Percentiles rank a stretch among this genome's conserved stretches.
These are phyloP conservation scores for Pyronema domesticum DNA, from an alignment of 495 filamentous ascomycete genomes.

Conservation along the genomic window DNA sequence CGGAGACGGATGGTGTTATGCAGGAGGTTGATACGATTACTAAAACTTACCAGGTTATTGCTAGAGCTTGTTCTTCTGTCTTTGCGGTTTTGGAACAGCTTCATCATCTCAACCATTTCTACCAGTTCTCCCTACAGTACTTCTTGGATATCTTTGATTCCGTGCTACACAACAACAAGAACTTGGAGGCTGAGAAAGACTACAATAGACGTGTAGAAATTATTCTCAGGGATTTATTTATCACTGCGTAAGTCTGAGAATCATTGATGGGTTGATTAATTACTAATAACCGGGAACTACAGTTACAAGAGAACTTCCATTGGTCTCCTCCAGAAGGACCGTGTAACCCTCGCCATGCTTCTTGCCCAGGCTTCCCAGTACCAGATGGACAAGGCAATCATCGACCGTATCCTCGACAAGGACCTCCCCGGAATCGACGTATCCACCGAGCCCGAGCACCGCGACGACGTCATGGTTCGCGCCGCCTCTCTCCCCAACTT, in stretches of 20 bases:
- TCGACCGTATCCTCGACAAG: slow-evolving; percentile 73
- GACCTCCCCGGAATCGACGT: slow-evolving; percentile 59
- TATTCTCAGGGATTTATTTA: slow-evolving; percentile 76
- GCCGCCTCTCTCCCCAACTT: slow-evolving; percentile 53
- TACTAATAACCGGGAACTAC: background rate
- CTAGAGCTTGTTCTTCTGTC: slow-evolving; percentile 83
- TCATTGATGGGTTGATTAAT: background rate
- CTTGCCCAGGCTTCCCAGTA: slow-evolving; percentile 87
- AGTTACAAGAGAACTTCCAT: slow-evolving; percentile 74
- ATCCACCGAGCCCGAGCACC: slow-evolving; percentile 44
- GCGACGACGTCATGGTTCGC: slow-evolving; percentile 48
- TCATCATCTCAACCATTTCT: slow-evolving; percentile 97
- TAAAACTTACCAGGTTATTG: slow-evolving; percentile 77
- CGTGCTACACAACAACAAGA: slow-evolving; percentile 67
- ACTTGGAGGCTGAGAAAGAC: slow-evolving; percentile 51
- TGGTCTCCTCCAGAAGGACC: slow-evolving; percentile 85
- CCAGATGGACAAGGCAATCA: slow-evolving; percentile 73
- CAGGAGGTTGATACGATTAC: slow-evolving; percentile 90
- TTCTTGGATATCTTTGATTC: slow-evolving; percentile 95
- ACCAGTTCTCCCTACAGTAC: slow-evolving; percentile 92
- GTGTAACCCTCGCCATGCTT: slow-evolving; percentile 86
- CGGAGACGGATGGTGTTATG: slow-evolving; percentile 95
- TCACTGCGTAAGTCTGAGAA: slow-evolving; percentile 36
- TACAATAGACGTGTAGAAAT: slow-evolving; percentile 62
- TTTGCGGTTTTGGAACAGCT: slow-evolving; percentile 94